These are phyloP conservation scores for Lizanozyma gosingica DNA, from an alignment of 1,139 yeast genomes.

Conservation along the genomic window DNA sequence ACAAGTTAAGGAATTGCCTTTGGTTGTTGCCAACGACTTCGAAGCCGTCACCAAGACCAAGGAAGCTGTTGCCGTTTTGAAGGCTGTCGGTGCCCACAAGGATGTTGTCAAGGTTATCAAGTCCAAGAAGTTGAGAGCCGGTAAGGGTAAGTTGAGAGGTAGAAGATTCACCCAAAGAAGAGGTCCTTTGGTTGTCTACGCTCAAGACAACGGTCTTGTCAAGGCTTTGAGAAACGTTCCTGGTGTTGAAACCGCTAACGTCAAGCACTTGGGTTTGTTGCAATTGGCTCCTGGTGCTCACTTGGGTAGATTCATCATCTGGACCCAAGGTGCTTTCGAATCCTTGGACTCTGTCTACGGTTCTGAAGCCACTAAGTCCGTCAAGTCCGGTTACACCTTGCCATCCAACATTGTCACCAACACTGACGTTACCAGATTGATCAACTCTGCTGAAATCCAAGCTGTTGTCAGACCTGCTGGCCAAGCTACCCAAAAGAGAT, in stretches of 20 bases:
- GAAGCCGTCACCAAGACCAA: slow-evolving; percentile 95
- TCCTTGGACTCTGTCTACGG: slow-evolving; percentile 97
- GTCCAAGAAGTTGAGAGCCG: slow-evolving; percentile 99
- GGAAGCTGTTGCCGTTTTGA: slow-evolving; percentile 97
- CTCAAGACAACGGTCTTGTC: slow-evolving; percentile 94
- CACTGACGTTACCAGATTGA: slow-evolving; percentile 94
- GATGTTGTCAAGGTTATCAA: slow-evolving; percentile 97
- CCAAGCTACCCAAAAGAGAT: slow-evolving; percentile 86
- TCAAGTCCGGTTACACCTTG: slow-evolving; percentile 85
- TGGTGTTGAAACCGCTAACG: slow-evolving; percentile 98
- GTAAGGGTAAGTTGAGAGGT: slow-evolving; percentile 99
- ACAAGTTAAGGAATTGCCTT: slow-evolving; percentile 96
- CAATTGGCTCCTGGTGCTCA: slow-evolving; percentile 99
- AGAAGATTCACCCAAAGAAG: slow-evolving; percentile 99
- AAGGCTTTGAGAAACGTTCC: slow-evolving; percentile 99
- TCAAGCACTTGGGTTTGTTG: slow-evolving; percentile 87
- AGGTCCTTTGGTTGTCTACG: slow-evolving; percentile 99
- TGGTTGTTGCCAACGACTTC: slow-evolving; percentile 89
- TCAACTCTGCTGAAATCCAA: slow-evolving; percentile 99
- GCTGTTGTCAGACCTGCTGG: slow-evolving; percentile 96
- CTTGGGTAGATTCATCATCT: slow-evolving; percentile 98
- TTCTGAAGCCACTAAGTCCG: slow-evolving; percentile 75
- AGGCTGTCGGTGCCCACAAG: slow-evolving; percentile 98
- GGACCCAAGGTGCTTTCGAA: slow-evolving; percentile 98
- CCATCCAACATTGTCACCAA: slow-evolving; percentile 92